A percentile compares a stretch with the other conserved stretches of the same genome.
These are phyloP conservation scores for Aspergillus coremiiformis DNA, from an alignment of 495 filamentous ascomycete genomes.

Conservation along the genomic window DNA sequence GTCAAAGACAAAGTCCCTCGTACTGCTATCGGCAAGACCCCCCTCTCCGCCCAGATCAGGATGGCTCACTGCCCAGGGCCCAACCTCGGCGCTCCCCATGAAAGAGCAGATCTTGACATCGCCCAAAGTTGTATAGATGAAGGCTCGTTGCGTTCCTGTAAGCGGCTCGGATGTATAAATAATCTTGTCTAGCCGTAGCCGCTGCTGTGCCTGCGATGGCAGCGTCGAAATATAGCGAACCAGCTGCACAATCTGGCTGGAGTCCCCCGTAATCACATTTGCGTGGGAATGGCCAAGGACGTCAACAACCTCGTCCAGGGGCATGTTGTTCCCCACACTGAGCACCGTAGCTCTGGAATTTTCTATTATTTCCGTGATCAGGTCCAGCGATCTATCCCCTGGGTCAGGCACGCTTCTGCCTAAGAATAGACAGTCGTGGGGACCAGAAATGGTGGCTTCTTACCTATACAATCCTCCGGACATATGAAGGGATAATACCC, in stretches of 20 bases:
- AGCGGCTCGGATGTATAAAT: constrained; percentile 25
- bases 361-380: constrained; percentile 16
- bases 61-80: constrained; percentile 18
- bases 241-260: constrained; percentile 20
- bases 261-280: constrained; percentile 23
- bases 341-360: constrained; percentile 19
- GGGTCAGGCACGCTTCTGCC: too few species aligned
- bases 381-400: constrained; percentile 12
- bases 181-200: constrained; percentile 14
- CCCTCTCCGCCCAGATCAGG: constrained; percentile 14
- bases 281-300: constrained; percentile 16
- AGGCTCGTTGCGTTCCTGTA: constrained; percentile 10
- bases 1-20: constrained; percentile 28
- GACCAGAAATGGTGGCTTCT: background rate
- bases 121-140: constrained; percentile 5
- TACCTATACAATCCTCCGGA: constrained; percentile 5
- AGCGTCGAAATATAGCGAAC: constrained; percentile 19
- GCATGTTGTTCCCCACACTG: constrained; percentile 19
- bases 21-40: background rate
- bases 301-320: constrained; percentile 8
- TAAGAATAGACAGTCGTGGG: background rate
- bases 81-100: constrained; percentile 24
- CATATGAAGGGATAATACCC: constrained; percentile 24
- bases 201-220: background rate
- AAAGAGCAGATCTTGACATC: constrained; percentile 20